phyloP scores from a whole-genome alignment of 2,329 filamentous ascomycete species.

The Pleurostoma richardsiae region DNA sequence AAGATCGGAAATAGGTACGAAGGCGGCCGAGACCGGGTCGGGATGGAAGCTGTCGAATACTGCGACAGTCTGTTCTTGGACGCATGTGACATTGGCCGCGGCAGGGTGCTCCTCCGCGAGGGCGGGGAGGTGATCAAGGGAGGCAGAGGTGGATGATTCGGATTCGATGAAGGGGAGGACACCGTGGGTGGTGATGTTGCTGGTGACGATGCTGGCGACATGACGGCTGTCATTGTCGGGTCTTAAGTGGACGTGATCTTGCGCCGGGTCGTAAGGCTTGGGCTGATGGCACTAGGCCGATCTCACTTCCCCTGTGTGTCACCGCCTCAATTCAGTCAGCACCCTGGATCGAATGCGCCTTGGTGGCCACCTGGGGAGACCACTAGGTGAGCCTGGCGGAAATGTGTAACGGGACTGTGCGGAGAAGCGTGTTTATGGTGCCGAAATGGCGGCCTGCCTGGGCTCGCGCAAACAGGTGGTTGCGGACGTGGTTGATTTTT shows the following conservation, averaged over 20 bases:
- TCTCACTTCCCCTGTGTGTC: background rate
- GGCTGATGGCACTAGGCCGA: too few species aligned
- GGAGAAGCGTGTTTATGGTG: background rate
- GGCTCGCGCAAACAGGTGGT: background rate
- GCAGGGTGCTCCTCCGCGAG: slow-evolving; percentile 53
- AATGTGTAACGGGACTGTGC: too few species aligned
- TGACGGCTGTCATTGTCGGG: slow-evolving; percentile 43
- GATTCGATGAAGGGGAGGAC: slow-evolving; percentile 37
- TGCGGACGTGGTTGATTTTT: background rate
- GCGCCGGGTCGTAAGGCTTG: too few species aligned
- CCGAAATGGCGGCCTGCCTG: background rate
- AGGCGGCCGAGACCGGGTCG: slow-evolving; percentile 67
- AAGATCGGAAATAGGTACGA: slow-evolving; percentile 81
- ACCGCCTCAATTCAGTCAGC: background rate
- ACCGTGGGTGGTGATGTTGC: slow-evolving; percentile 47
- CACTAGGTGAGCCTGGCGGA: too few species aligned
- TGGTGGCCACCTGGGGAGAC: background rate
- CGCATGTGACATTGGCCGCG: slow-evolving; percentile 69
- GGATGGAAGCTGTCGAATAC: slow-evolving; percentile 68
- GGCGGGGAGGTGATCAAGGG: slow-evolving; percentile 54
- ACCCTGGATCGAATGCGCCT: background rate
- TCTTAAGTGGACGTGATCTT: too few species aligned
- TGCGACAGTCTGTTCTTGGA: slow-evolving; percentile 79
- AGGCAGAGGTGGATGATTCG: slow-evolving; percentile 49
- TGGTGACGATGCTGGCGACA: slow-evolving; percentile 52